Evolutionary conservation across 768 basidiomycete genomes (phyloP).

Genomic region (Russula compacta): DNA sequence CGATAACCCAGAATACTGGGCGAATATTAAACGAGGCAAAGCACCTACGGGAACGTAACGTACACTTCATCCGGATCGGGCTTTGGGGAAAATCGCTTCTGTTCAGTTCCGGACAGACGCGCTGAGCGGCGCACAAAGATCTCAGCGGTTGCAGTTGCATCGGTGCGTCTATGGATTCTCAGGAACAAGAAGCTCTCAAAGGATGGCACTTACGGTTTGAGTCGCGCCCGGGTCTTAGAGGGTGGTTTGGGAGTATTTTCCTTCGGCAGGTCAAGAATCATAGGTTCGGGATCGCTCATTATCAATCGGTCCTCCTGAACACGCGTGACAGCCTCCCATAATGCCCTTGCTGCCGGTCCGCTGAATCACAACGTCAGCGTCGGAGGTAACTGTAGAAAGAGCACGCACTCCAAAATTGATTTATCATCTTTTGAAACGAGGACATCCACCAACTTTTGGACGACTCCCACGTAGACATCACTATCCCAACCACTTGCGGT

Average conservation of each 20-base stretch:
- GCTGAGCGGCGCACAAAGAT: conserved; percentile 14
- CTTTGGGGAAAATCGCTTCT: conserved; percentile 1
- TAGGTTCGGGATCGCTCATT: background rate
- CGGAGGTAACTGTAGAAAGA: background rate
- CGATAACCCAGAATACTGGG: conserved; percentile 72
- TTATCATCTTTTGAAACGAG: background rate
- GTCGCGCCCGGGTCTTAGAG: background rate
- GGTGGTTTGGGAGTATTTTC: background rate
- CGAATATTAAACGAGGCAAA: background rate
- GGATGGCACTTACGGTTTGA: background rate
- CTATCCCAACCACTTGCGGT: background rate
- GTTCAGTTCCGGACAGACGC: conserved; percentile 13
- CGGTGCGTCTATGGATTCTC: background rate
- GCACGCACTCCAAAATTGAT: conserved; percentile 3
- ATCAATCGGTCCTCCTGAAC: background rate
- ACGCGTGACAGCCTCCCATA: conserved; percentile 8
- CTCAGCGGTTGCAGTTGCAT: background rate
- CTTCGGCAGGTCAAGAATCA: background rate
- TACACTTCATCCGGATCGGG: conserved; percentile 20
- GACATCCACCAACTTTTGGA: background rate
- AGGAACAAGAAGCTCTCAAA: background rate
- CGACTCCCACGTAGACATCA: background rate
- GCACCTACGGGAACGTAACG: background rate
- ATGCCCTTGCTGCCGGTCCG: conserved; percentile 4
- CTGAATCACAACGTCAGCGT: background rate